Conservation (phyloP, 2,329 filamentous ascomycete species). For the Periconia digitata region DNA sequence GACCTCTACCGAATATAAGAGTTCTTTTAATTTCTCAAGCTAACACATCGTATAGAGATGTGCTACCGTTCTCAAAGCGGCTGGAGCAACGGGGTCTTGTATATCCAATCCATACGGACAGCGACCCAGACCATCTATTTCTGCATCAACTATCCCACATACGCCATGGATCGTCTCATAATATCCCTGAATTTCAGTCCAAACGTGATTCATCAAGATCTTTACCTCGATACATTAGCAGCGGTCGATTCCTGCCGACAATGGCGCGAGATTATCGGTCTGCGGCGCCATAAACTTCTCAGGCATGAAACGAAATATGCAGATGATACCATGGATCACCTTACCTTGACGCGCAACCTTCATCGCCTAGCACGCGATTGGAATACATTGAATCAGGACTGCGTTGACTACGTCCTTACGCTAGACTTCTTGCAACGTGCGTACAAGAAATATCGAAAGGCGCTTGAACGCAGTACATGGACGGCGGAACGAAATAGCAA, state of each 20-base stretch:
- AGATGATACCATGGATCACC: slow-evolving; percentile 11
- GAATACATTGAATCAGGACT: slow-evolving; percentile 25
- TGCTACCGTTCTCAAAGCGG: slow-evolving; percentile 25
- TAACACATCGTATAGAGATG: slow-evolving; percentile 10
- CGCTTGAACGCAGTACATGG: slow-evolving; percentile 7
- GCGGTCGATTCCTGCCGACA: slow-evolving; percentile 22
- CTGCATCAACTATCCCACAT: slow-evolving; percentile 23
- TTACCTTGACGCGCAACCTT: slow-evolving; percentile 14
- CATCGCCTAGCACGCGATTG: slow-evolving; percentile 21
- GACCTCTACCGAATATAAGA: background rate
- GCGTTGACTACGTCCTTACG: slow-evolving; percentile 14
- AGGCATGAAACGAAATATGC: slow-evolving; percentile 13
- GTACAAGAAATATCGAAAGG: slow-evolving; percentile 10
- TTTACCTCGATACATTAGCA: slow-evolving; percentile 21
- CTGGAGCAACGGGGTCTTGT: slow-evolving; percentile 21
- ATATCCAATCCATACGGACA: slow-evolving; percentile 19
- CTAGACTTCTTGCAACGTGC: slow-evolving; percentile 19
- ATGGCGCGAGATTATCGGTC: slow-evolving; percentile 21
- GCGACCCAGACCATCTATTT: slow-evolving; percentile 16
- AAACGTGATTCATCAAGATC: slow-evolving; percentile 13
- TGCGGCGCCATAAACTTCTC: slow-evolving; percentile 14
- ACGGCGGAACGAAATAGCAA: slow-evolving; percentile 5
- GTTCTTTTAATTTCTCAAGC: background rate
- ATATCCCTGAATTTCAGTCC: slow-evolving; percentile 9
- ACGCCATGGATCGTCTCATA: slow-evolving; percentile 11